These are phyloP conservation scores for Bacidia gigantensis DNA, from an alignment of 495 filamentous ascomycete species.

Conservation along the genomic window DNA sequence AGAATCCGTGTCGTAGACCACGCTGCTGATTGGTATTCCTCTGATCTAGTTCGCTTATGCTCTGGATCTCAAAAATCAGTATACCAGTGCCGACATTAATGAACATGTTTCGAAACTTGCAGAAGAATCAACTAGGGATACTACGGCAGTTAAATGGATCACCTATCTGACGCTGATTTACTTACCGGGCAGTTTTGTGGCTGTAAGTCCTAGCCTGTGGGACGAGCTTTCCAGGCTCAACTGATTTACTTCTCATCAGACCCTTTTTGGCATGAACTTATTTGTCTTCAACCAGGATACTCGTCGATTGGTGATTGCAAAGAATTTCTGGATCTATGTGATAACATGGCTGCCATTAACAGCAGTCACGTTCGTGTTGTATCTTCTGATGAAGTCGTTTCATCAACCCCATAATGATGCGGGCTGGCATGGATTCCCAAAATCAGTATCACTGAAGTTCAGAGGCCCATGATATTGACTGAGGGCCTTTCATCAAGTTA, in stretches of 20 bases:
- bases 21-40: neutral
- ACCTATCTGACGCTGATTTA: conserved; percentile 19
- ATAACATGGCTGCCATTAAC: conserved; percentile 8
- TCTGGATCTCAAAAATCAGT: conserved; percentile 12
- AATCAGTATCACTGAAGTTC: too few relatives aligned
- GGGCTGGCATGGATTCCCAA: neutral
- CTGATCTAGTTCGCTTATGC: conserved; percentile 7
- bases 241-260: too few relatives aligned
- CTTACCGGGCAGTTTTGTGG: conserved; percentile 16
- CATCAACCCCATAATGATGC: neutral
- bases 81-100: conserved; percentile 9
- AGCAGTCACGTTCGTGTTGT: conserved; percentile 4
- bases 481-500: too few relatives aligned
- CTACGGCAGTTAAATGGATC: conserved; percentile 16
- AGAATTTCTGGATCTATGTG: conserved; percentile 12
- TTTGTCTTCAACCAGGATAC: conserved; percentile 8
- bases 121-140: conserved; percentile 15
- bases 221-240: too few relatives aligned
- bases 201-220: conserved; percentile 3
- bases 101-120: conserved; percentile 9
- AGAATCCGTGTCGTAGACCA: neutral
- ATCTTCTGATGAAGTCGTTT: neutral
- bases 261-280: conserved; percentile 11
- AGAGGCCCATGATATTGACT: too few relatives aligned
- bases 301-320: conserved; percentile 3